These are phyloP conservation scores for Calonectria montana DNA, from an alignment of 2,329 filamentous ascomycete genomes.

Conservation along the genomic window DNA sequence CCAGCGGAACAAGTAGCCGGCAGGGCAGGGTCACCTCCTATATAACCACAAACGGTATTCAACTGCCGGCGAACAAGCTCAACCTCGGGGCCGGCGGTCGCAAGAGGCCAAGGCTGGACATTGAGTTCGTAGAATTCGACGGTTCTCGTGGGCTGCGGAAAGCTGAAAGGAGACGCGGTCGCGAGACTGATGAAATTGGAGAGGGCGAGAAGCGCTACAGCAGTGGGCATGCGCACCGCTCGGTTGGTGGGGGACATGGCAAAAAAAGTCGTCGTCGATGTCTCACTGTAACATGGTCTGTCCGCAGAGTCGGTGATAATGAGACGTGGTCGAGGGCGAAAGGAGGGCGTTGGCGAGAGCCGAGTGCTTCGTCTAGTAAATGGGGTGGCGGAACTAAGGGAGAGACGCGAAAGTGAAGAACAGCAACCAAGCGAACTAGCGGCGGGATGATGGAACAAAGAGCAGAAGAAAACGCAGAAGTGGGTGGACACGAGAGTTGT, in stretches of 20 bases:
- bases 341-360: neutral
- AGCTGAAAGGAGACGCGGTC: slow-evolving; percentile 52
- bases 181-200: slow-evolving; percentile 47
- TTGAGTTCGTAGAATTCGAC: slow-evolving; percentile 52
- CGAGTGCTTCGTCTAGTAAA: neutral
- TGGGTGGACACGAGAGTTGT: slow-evolving; percentile 28
- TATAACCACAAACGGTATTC: slow-evolving; percentile 69
- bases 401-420: slow-evolving; percentile 5
- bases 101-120: slow-evolving; percentile 54
- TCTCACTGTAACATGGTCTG: slow-evolving; percentile 39
- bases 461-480: slow-evolving; percentile 30
- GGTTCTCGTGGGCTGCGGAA: slow-evolving; percentile 55
- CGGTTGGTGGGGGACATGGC: slow-evolving; percentile 43
- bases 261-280: slow-evolving; percentile 27
- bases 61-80: slow-evolving; percentile 55
- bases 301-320: slow-evolving; percentile 13
- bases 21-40: slow-evolving; percentile 62
- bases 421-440: neutral
- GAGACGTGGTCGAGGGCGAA: slow-evolving; percentile 18
- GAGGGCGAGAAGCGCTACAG: slow-evolving; percentile 49
- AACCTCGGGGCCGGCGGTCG: slow-evolving; percentile 48
- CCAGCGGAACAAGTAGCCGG: slow-evolving; percentile 68
- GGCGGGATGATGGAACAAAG: slow-evolving; percentile 17
- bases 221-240: slow-evolving; percentile 51
- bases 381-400: slow-evolving; percentile 14